Percentiles rank a stretch among this genome's conserved stretches.
phyloP scores from a whole-genome alignment of 148 eudicot species.

The Rhododendron molle region DNA sequence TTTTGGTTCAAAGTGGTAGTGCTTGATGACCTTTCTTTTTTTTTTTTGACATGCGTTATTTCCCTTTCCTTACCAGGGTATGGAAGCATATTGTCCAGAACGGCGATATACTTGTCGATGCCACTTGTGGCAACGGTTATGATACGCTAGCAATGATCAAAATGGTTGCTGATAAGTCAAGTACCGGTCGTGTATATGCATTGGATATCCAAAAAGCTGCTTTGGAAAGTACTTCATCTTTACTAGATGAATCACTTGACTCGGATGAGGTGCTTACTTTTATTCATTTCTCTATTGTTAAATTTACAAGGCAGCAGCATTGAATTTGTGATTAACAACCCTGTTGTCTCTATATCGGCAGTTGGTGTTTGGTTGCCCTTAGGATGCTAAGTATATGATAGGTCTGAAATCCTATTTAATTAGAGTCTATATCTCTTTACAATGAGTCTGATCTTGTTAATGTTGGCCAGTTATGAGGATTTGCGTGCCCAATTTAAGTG shows the following conservation, averaged over 20 bases:
- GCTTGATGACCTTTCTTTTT: neutral
- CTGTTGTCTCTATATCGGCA: neutral
- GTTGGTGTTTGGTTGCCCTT: neutral
- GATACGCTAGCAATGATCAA: constrained; percentile 81
- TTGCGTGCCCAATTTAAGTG: neutral
- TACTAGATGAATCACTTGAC: constrained; percentile 49
- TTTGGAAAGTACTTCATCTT: constrained; percentile 46
- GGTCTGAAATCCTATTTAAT: neutral
- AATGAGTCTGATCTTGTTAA: neutral
- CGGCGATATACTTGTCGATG: constrained; percentile 81
- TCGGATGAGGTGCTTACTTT: constrained; percentile 46
- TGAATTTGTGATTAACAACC: neutral
- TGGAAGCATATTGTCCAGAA: constrained; percentile 68
- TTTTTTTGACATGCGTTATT: neutral
- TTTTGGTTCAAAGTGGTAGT: neutral
- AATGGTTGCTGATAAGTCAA: constrained; percentile 49
- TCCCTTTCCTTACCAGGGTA: constrained; percentile 33
- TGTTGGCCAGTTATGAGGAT: neutral
- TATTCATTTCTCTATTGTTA: constrained; percentile 4
- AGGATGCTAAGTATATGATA: neutral
- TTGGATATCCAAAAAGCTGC: constrained; percentile 79
- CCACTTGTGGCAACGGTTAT: constrained; percentile 95
- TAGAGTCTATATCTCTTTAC: neutral
- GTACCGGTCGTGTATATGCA: constrained; percentile 62
- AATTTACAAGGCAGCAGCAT: neutral